A percentile compares a stretch with the other conserved stretches of the same genome.
Evolutionary conservation across 768 basidiomycete species (phyloP).

Genomic region (Ephemerocybe angulata): DNA sequence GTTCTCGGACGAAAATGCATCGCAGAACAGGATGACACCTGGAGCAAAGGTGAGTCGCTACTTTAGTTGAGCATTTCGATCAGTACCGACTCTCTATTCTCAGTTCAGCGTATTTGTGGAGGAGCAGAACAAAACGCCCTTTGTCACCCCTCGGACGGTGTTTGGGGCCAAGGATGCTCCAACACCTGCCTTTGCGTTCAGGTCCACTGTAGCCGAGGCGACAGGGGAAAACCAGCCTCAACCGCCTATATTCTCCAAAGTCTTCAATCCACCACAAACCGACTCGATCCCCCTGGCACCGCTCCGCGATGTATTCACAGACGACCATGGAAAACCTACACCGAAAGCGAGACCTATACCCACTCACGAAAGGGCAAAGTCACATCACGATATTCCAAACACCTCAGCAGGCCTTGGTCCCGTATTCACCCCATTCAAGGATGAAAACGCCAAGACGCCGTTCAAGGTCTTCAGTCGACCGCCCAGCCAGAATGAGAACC

Average conservation of each 20-base stretch:
- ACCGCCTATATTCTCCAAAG: conserved; percentile 53
- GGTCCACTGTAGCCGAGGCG: too few relatives aligned
- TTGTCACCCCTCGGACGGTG: conserved; percentile 37
- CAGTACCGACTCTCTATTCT: conserved; percentile 1
- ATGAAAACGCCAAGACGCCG: conserved; percentile 44
- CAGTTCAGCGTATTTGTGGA: conserved; percentile 72
- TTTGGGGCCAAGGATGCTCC: conserved; percentile 50
- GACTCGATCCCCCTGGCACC: conserved; percentile 36
- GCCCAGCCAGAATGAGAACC: conserved; percentile 44
- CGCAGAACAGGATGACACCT: conserved; percentile 40
- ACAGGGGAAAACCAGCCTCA: conserved; percentile 35
- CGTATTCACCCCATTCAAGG: conserved; percentile 38
- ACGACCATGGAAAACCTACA: conserved; percentile 40
- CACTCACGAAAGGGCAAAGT: conserved; percentile 43
- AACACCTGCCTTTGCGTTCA: conserved; percentile 26
- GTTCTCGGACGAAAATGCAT: conserved; percentile 61
- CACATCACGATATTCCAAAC: conserved; percentile 29
- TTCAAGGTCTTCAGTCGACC: conserved; percentile 75
- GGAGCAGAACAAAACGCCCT: conserved; percentile 43
- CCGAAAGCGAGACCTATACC: conserved; percentile 29
- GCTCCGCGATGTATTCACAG: conserved; percentile 42
- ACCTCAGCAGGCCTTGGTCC: neutral
- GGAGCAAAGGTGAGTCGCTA: conserved; percentile 37
- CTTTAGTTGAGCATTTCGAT: neutral
- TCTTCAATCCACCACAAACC: conserved; percentile 58